These are phyloP conservation scores for Bruguiera sexangula DNA, from an alignment of 345 rosid genomes.

Conservation along the genomic window DNA sequence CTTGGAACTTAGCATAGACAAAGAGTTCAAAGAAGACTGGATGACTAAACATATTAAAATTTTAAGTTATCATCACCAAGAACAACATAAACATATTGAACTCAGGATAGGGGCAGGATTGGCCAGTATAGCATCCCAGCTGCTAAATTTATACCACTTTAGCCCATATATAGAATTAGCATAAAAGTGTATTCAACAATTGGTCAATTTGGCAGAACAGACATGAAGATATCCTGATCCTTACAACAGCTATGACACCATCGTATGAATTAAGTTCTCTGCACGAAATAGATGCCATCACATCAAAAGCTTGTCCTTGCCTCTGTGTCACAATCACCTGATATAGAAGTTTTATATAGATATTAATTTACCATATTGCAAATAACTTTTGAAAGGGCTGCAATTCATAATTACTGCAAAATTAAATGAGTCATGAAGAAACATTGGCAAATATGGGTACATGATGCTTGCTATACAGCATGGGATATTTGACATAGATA, in stretches of 20 bases:
- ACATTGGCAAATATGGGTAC: too few species aligned
- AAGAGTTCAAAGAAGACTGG: background rate
- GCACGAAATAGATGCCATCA: slow-evolving; percentile 51
- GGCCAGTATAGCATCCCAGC: background rate
- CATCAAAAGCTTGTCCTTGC: slow-evolving; percentile 86
- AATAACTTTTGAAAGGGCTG: background rate
- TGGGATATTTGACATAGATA: too few species aligned
- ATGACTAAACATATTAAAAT: background rate
- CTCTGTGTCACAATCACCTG: slow-evolving; percentile 81
- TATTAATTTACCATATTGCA: background rate
- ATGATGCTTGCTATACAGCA: too few species aligned
- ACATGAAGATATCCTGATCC: slow-evolving; percentile 23
- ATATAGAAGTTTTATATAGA: slow-evolving; percentile 18
- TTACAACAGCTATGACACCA: slow-evolving; percentile 84
- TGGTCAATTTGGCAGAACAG: background rate
- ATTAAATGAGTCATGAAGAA: background rate
- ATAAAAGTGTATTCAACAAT: background rate
- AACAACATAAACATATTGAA: background rate
- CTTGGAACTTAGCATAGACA: background rate
- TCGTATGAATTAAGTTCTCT: slow-evolving; percentile 67
- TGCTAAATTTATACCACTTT: background rate
- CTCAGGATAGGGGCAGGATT: background rate
- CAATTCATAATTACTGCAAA: background rate
- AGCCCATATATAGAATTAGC: background rate
- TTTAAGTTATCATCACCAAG: background rate